Evolutionary conservation across 129 eudicot genomes (phyloP), one percentile per base, ranked within the genome.

Genomic region (Artemisia annua): DNA sequence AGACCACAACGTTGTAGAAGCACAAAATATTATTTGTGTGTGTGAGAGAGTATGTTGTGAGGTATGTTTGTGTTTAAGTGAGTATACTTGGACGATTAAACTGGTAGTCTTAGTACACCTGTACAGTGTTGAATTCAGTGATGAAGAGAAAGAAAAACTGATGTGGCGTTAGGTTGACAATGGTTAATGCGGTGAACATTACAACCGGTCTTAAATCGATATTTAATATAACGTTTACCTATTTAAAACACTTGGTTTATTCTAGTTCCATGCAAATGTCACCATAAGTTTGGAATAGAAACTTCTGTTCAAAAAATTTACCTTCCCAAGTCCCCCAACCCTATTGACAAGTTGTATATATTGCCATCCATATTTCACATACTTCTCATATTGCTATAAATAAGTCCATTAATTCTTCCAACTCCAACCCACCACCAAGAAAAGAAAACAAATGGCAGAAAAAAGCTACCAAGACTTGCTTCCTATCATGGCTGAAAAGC

Each of bases 401-500:
- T 68, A 67, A 67, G 53, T 24, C 62, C 24, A 28, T 16, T 2
- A 22, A 39, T 22, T 50, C 44, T 19, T 50, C 66, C 63, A 67
- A 57, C 44, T 35, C 51, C 65, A 61, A 46, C 43, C 57, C 50
- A 28, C 74, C 46, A 53, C 35, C 11, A 30, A 17, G 30, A 52
- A 49, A 7, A 58, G 48, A 24, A 62, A 66, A 15, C 16, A 13
- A 69, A 63, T 84, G 89, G 89, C 85, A 73, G 70, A 39, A 16
- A 74, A 64, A 59, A 17, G 56, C 15, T 90, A 87, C 52, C 83
- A 89, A 82, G 98, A 92, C 74, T 81, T 92, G 83, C 78, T 92
- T 49, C 94, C 91, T 14, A 88, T 92, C 74, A 89, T 92, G 98
- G 98, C 93, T 9, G 96, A 87, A 64, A 92, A 89, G 84, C 85